Conservation (phyloP, 139 green algal genomes). For the Volvox africanus region DNA sequence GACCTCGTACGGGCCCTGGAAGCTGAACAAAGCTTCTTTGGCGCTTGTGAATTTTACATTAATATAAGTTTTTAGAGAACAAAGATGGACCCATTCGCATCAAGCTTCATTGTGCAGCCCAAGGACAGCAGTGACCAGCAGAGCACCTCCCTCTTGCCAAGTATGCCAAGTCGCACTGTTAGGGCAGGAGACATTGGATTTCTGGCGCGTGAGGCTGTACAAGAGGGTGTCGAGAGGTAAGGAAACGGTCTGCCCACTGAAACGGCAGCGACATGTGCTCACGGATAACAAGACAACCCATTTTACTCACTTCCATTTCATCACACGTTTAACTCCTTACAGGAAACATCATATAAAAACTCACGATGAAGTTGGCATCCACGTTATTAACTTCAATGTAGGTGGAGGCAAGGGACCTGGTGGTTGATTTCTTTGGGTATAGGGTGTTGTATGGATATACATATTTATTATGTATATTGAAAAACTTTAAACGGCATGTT, state of each 20-base stretch:
- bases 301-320: background rate
- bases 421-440: no score
- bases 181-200: constrained; percentile 31
- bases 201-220: constrained; percentile 16
- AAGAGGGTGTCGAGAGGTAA: constrained; percentile 7
- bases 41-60: background rate
- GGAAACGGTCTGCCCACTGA: background rate
- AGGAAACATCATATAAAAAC: constrained; percentile 30
- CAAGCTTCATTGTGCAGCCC: background rate
- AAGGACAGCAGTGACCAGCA: background rate
- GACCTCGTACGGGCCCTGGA: background rate
- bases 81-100: background rate
- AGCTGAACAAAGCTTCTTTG: background rate
- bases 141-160: background rate
- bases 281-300: background rate
- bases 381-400: background rate
- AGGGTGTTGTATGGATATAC: no score
- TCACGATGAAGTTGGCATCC: constrained; percentile 14
- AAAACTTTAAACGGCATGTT: background rate
- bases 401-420: background rate
- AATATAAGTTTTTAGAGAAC: background rate
- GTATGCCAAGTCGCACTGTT: background rate
- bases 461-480: background rate
- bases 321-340: background rate
- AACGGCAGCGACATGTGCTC: background rate